A percentile compares a stretch with the other conserved stretches of the same genome.
Evolutionary conservation across 768 basidiomycete species (phyloP).

Genomic region (Vararia minispora): DNA sequence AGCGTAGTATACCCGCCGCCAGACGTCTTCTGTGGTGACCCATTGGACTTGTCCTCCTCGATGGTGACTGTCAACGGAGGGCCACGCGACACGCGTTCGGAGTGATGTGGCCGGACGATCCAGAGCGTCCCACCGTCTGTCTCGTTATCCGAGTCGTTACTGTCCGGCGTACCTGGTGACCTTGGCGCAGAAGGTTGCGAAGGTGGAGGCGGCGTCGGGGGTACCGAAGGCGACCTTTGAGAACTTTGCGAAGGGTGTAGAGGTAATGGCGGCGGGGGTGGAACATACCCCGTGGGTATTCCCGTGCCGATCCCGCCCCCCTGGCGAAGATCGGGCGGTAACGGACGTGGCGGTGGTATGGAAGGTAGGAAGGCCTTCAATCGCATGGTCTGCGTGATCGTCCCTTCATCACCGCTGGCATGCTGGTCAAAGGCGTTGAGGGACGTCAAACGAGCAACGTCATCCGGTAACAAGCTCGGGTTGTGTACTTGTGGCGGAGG

Average conservation of each 20-base stretch:
- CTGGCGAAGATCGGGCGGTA: slow-evolving; percentile 10
- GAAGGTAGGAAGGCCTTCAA: slow-evolving; percentile 8
- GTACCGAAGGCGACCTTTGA: too few species aligned
- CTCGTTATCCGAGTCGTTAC: slow-evolving; percentile 25
- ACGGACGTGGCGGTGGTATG: slow-evolving; percentile 8
- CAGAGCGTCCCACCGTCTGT: slow-evolving; percentile 38
- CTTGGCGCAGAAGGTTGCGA: slow-evolving; percentile 1
- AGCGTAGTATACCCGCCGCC: slow-evolving; percentile 27
- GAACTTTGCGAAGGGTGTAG: slow-evolving; percentile 10
- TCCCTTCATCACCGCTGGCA: slow-evolving; percentile 10
- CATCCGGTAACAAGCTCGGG: slow-evolving; percentile 10
- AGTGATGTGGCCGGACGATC: slow-evolving; percentile 21
- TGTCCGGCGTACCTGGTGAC: slow-evolving; percentile 5
- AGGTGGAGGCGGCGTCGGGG: slow-evolving; percentile 5
- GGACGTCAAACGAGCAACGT: slow-evolving; percentile 5
- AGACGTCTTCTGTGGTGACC: slow-evolving; percentile 18
- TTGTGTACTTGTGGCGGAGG: neutral
- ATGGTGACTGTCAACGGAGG: slow-evolving; percentile 15
- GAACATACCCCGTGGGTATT: slow-evolving; percentile 11
- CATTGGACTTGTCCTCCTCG: slow-evolving; percentile 15
- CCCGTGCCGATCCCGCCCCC: slow-evolving; percentile 5
- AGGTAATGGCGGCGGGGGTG: slow-evolving; percentile 9
- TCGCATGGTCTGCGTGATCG: slow-evolving; percentile 1
- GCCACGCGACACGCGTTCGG: slow-evolving; percentile 8
- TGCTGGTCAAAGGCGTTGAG: slow-evolving; percentile 12